Conservation (phyloP, 1,284 basidiomycete genomes). For the Phylloporus sp. region DNA sequence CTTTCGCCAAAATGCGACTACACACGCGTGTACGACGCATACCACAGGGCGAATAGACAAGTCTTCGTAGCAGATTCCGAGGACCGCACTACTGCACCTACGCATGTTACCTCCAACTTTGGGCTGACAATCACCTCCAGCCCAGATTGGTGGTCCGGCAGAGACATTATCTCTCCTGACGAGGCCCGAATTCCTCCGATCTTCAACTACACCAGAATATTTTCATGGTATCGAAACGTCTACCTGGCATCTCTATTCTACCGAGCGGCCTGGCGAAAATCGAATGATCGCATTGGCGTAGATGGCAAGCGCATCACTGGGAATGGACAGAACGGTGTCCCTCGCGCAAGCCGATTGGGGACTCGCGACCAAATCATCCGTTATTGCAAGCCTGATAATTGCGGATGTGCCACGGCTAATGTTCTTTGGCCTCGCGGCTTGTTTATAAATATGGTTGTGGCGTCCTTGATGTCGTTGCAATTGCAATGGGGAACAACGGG, state of each 20-base stretch:
- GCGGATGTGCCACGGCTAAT: neutral
- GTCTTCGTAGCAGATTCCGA: constrained; percentile 8
- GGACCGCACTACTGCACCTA: constrained; percentile 10
- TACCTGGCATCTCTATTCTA: constrained; percentile 31
- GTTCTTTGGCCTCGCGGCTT: constrained; percentile 40
- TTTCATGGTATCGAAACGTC: constrained; percentile 35
- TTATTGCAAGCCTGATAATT: constrained; percentile 32
- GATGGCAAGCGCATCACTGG: neutral
- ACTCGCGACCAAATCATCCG: constrained; percentile 33
- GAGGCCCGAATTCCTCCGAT: constrained; percentile 37
- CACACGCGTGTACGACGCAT: constrained; percentile 38
- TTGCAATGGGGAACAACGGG: constrained; percentile 52
- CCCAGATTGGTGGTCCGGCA: constrained; percentile 14
- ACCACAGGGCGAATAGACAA: constrained; percentile 40
- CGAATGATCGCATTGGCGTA: constrained; percentile 7
- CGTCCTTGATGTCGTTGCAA: constrained; percentile 42
- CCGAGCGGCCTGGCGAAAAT: constrained; percentile 24
- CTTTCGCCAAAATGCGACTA: constrained; percentile 51
- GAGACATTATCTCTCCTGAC: constrained; percentile 25
- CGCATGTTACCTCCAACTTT: constrained; percentile 13
- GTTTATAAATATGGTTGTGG: constrained; percentile 42
- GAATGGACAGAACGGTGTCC: neutral
- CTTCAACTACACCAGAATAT: constrained; percentile 41
- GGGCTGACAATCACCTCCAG: constrained; percentile 28
- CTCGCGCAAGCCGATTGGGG: constrained; percentile 32